A percentile compares a stretch with the other conserved stretches of the same genome.
Conservation (phyloP, 2,329 filamentous ascomycete genomes). For the Albophoma yamanashiensis region DNA sequence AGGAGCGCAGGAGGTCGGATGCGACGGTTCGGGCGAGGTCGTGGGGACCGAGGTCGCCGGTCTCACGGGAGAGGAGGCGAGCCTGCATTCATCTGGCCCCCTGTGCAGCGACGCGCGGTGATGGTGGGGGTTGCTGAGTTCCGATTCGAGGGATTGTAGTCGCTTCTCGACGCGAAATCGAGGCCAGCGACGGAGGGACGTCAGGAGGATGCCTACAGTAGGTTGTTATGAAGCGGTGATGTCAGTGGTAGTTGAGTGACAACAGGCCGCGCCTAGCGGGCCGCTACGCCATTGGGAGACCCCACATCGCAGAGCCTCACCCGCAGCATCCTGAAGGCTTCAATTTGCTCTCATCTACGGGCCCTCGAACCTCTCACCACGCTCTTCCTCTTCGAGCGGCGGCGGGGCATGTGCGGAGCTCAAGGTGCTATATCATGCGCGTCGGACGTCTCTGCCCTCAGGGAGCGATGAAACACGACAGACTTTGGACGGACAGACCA, state of each 20-base stretch:
- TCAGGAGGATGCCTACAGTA: not conserved
- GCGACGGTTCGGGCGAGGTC: constrained; percentile 56
- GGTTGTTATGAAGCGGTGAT: not conserved
- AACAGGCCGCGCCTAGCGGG: not conserved
- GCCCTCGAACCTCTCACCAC: not conserved
- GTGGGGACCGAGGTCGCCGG: constrained; percentile 54
- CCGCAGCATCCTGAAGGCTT: not conserved
- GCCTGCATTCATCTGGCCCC: constrained; percentile 51
- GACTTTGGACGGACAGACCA: not conserved
- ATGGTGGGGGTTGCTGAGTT: not conserved
- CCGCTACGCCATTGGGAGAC: not conserved
- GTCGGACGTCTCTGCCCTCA: not conserved
- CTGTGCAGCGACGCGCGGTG: not conserved
- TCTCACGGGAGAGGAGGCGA: constrained; percentile 65
- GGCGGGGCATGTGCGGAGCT: not conserved
- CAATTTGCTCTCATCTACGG: not conserved
- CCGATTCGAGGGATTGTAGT: not conserved
- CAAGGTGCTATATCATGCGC: not conserved
- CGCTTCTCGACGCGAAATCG: not conserved
- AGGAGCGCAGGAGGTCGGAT: constrained; percentile 54
- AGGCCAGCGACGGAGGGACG: not conserved
- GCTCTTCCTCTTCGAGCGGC: not conserved
- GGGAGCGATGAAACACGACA: not conserved
- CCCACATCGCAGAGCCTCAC: not conserved
- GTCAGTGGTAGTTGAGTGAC: not conserved